Percentiles rank a stretch among this genome's conserved stretches.
phyloP scores from a whole-genome alignment of 2,329 filamentous ascomycete genomes.

The Xylariaceae sp. region DNA sequence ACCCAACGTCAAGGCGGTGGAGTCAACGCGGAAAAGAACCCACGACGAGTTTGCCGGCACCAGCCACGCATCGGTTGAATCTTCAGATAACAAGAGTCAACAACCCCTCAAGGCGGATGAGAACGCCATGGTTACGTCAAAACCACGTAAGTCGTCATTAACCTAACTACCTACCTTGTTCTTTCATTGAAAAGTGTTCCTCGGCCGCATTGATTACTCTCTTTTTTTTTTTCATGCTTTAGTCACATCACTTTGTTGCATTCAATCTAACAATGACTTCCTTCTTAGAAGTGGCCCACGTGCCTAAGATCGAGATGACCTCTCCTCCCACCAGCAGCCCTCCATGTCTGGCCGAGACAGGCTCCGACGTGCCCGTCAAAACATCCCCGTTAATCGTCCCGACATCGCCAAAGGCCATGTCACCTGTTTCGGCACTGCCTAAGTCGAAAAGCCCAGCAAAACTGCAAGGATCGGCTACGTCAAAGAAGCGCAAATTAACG shows the following conservation, averaged over 20 bases:
- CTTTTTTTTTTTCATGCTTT: not conserved
- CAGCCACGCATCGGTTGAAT: slow-evolving; percentile 20
- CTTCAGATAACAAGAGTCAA: slow-evolving; percentile 20
- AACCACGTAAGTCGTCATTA: slow-evolving; percentile 22
- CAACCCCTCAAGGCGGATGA: too few species aligned
- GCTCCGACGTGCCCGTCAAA: slow-evolving; percentile 37
- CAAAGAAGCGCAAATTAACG: slow-evolving; percentile 37
- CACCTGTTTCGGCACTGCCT: slow-evolving; percentile 20
- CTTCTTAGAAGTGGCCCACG: slow-evolving; percentile 16
- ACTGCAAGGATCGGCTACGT: slow-evolving; percentile 19
- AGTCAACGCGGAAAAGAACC: slow-evolving; percentile 41
- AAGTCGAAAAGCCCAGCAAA: slow-evolving; percentile 18
- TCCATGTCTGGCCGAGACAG: slow-evolving; percentile 39
- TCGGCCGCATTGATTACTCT: too few species aligned
- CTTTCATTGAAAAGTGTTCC: too few species aligned
- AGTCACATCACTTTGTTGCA: not conserved
- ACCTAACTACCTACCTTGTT: not conserved
- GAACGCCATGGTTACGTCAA: too few species aligned
- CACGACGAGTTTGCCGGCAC: slow-evolving; percentile 42
- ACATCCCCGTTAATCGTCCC: too few species aligned
- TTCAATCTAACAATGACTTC: slow-evolving; percentile 6
- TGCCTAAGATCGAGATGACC: slow-evolving; percentile 22
- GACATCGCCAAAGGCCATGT: slow-evolving; percentile 33
- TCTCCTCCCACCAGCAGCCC: slow-evolving; percentile 28
- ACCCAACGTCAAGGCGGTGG: slow-evolving; percentile 44